These are phyloP conservation scores for Calonectria henricotiae DNA, from an alignment of 2,329 filamentous ascomycete species.

Conservation along the genomic window DNA sequence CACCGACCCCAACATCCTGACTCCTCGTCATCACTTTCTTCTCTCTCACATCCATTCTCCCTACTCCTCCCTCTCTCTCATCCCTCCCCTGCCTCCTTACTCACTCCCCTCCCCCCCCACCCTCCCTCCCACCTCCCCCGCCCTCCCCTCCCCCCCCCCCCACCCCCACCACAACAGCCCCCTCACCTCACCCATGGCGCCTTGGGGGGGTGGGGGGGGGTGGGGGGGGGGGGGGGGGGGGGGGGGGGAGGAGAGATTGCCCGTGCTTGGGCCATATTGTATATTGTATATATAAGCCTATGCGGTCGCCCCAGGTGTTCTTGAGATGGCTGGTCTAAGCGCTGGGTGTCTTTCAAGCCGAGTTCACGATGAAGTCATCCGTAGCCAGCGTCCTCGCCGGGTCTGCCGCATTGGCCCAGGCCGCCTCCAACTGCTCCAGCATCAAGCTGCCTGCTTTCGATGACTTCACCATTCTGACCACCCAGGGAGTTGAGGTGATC, in stretches of 20 bases:
- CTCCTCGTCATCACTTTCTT: no score
- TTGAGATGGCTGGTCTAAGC: neutral
- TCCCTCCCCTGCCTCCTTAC: no score
- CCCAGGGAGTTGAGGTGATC: neutral
- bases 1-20: no score
- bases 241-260: neutral
- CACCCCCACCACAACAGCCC: no score
- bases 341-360: neutral
- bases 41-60: no score
- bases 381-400: neutral
- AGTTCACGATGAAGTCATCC: constrained; percentile 12
- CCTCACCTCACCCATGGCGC: no score
- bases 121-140: no score
- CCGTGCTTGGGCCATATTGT: neutral
- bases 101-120: no score
- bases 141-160: no score
- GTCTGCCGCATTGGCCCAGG: constrained; percentile 5
- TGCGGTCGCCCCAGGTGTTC: constrained; percentile 1
- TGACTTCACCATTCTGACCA: constrained; percentile 22
- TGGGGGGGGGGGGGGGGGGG: no score
- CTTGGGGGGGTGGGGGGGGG: no score
- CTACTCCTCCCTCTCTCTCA: no score
- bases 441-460: constrained; percentile 26
- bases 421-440: constrained; percentile 22
- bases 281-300: constrained; percentile 1